phyloP scores from a whole-genome alignment of 2,329 filamentous ascomycete genomes.

The Aureobasidium sp. region DNA sequence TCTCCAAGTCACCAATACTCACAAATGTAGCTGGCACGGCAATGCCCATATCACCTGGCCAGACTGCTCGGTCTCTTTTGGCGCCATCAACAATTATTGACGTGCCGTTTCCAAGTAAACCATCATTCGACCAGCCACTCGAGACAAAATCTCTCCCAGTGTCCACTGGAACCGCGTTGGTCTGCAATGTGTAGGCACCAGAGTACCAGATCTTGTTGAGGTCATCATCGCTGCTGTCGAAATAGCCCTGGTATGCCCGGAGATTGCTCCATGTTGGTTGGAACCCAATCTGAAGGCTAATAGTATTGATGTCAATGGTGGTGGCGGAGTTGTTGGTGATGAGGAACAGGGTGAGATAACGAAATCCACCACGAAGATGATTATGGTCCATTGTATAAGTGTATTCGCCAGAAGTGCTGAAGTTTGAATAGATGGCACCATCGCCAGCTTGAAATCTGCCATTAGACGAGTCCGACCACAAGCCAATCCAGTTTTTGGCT shows the following conservation, averaged over 20 bases:
- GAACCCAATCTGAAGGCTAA: slow-evolving; percentile 41
- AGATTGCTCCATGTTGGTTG: slow-evolving; percentile 45
- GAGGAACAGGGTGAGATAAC: slow-evolving; percentile 46
- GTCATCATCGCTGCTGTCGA: slow-evolving; percentile 34
- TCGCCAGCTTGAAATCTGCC: slow-evolving; percentile 32
- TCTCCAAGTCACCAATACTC: slow-evolving; percentile 40
- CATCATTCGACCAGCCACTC: slow-evolving; percentile 32
- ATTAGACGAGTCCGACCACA: slow-evolving; percentile 38
- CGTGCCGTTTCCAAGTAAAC: slow-evolving; percentile 28
- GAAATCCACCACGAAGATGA: slow-evolving; percentile 46
- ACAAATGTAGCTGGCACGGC: slow-evolving; percentile 41
- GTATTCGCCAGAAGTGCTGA: slow-evolving; percentile 30
- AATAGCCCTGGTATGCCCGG: slow-evolving; percentile 34
- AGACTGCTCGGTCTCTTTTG: slow-evolving; percentile 34
- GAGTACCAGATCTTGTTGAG: slow-evolving; percentile 54
- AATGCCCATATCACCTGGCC: slow-evolving; percentile 46
- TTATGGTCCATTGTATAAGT: slow-evolving; percentile 39
- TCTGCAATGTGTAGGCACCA: slow-evolving; percentile 38
- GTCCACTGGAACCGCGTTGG: slow-evolving; percentile 30
- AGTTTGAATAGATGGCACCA: slow-evolving; percentile 42
- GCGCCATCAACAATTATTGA: slow-evolving; percentile 35
- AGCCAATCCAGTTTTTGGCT: slow-evolving; percentile 38
- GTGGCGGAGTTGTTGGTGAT: slow-evolving; percentile 28
- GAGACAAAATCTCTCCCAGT: slow-evolving; percentile 27
- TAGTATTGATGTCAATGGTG: slow-evolving; percentile 33